Conservation (phyloP, 805 yeast genomes). For the Hanseniaspora guilliermondii region DNA sequence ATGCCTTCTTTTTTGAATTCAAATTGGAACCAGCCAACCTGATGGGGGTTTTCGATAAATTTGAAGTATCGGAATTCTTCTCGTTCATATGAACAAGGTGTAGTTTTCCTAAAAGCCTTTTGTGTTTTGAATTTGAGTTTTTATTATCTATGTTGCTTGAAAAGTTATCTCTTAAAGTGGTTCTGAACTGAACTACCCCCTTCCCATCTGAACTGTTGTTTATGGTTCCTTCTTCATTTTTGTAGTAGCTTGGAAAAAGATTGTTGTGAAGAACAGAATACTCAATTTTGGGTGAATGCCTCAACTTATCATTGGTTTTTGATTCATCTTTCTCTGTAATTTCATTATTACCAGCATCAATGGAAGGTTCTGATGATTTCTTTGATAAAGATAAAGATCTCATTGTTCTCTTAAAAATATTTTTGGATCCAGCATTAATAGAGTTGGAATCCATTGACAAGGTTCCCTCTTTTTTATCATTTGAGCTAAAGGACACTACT, state of each 20-base stretch:
- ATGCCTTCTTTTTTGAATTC: background rate
- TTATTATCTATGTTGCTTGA: background rate
- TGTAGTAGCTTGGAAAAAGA: constrained; percentile 6
- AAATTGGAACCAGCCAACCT: background rate
- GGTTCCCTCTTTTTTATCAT: background rate
- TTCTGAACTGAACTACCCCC: background rate
- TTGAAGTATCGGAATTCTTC: background rate
- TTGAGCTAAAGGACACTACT: background rate
- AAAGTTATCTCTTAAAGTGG: constrained; percentile 1
- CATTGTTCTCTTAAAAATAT: constrained; percentile 3
- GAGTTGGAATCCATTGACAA: background rate
- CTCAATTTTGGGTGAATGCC: background rate
- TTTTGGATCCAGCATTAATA: background rate
- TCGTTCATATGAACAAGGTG: background rate
- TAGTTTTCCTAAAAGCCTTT: background rate
- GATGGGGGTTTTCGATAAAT: background rate
- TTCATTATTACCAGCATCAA: background rate
- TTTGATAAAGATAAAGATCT: constrained; percentile 8
- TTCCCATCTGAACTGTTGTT: constrained; percentile 8
- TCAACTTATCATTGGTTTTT: background rate
- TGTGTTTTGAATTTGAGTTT: background rate
- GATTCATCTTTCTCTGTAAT: background rate
- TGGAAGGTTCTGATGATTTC: background rate
- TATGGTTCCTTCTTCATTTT: constrained; percentile 21
- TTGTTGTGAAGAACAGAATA: constrained; percentile 3